Base-by-base conservation (phyloP, 140 eudicot species). In the Flaveria floridana region DNA sequence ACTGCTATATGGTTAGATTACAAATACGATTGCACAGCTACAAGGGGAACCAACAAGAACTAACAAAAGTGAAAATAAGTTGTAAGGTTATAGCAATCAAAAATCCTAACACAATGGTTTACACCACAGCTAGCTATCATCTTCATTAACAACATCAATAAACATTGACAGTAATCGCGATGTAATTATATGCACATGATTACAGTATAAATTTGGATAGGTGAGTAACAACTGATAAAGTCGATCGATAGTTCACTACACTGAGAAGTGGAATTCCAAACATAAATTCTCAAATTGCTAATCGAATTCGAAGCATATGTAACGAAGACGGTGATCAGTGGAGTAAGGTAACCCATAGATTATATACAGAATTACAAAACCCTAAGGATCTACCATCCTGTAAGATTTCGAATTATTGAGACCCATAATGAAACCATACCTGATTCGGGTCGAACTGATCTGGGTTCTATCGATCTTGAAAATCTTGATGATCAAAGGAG, bases 401-500 rank as follows among this genome's bases (percentile, higher is more conserved):
- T 1, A 42, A 16, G 12, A 18, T 56, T n/a, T 55, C 57, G 37
- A 37, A 56, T 23, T 53, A 12, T 41, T 10, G 23, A 67, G 30
- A 48, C 71, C 37, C 10, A 28, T 20, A 10, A 42, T 25, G 26
- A 47, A 50, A 2, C 9, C 59, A 9, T 78, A 71, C 82, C 77
- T 71, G 66, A 71, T 70, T 70, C 65, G 55, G 15, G 23, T 34
- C 15, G 72, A 74, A 28, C 20, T 44, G 30, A 7, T 25, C 14
- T 44, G 19, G 62, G 48, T 77, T 23, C 3, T 19, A 8, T 30
- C 66, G 77, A 70, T 75, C 66, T 65, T 70, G 42, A 59, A 59
- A 26, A 15, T 19, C 23, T 55, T 34, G 71, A 47, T 70, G n/a
- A 47, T 70, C 30, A 7, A 70, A 57, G 2, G 25, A 14, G 77